Evolutionary conservation across 2,329 filamentous ascomycete species (phyloP).

Genomic region (Harringtonia lauricola): DNA sequence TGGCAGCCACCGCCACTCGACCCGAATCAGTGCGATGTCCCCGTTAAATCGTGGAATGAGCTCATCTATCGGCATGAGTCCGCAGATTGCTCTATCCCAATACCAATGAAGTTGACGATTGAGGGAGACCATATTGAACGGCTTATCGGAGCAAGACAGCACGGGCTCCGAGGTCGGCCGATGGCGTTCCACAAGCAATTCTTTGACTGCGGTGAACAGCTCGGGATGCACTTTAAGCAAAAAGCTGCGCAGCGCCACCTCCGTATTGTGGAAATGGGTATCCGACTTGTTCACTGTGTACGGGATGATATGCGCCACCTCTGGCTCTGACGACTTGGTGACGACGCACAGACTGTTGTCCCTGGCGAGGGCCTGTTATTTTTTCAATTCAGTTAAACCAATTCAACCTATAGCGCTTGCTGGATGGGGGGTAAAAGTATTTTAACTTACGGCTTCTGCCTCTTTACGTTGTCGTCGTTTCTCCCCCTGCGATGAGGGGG

Average conservation of each 20-base stretch:
- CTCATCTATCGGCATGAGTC: background rate
- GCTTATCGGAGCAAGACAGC: background rate
- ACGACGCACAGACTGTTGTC: background rate
- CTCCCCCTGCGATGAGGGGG: no score
- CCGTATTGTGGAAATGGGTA: background rate
- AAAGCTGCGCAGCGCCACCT: background rate
- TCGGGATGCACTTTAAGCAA: background rate
- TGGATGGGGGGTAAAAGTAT: no score
- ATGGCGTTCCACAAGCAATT: background rate
- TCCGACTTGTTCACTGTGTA: background rate
- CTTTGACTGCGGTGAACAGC: background rate
- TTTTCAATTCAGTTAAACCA: no score
- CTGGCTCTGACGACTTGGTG: background rate
- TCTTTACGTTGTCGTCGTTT: no score
- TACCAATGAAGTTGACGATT: background rate
- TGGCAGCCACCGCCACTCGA: no score
- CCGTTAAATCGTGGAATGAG: background rate
- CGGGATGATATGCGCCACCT: background rate
- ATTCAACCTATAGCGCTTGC: no score
- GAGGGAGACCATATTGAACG: background rate
- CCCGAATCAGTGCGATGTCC: no score
- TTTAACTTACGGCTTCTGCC: no score
- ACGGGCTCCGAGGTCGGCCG: background rate
- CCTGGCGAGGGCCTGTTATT: background rate
- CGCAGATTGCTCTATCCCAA: background rate